phyloP scores from a whole-genome alignment of 2,329 filamentous ascomycete genomes.

The Fusarium pseudograminearum region DNA sequence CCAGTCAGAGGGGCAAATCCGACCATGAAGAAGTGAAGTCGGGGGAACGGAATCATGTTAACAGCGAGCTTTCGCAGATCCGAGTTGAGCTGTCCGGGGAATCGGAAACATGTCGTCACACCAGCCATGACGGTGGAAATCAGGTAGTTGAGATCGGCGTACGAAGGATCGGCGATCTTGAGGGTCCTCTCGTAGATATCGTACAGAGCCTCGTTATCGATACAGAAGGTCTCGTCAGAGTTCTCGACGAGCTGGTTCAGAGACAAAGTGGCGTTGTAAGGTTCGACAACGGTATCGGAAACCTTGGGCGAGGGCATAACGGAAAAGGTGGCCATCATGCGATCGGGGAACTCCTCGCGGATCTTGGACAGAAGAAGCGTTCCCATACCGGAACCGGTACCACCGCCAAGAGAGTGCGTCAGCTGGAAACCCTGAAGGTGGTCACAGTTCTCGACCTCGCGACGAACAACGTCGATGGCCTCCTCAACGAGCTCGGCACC shows the following conservation, averaged over 20 bases:
- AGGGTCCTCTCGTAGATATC: conserved; percentile 99
- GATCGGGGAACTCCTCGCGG: conserved; percentile 99
- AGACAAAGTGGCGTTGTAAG: conserved; percentile 99
- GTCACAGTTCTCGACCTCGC: conserved; percentile 98
- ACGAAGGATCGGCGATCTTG: conserved; percentile 97
- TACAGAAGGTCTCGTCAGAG: conserved; percentile 99
- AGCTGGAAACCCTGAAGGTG: conserved; percentile 99
- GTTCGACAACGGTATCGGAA: conserved; percentile 99
- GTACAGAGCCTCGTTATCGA: conserved; percentile 99
- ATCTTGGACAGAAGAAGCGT: conserved; percentile 99
- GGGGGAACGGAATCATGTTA: conserved; percentile 99
- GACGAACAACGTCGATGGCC: conserved; percentile 97
- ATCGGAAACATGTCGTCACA: conserved; percentile 97
- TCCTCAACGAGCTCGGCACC: conserved; percentile 98
- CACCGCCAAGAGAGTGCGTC: conserved; percentile 99
- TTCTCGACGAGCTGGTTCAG: conserved; percentile 99
- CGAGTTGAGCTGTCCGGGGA: conserved; percentile 99
- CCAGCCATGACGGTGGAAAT: conserved; percentile 99
- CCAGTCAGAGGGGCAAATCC: conserved; percentile 98
- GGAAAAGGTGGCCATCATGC: conserved; percentile 99
- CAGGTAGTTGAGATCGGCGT: conserved; percentile 99
- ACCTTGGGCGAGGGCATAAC: conserved; percentile 99
- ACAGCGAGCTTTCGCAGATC: conserved; percentile 99
- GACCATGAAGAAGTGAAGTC: conserved; percentile 99
- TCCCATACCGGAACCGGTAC: conserved; percentile 99